Evolutionary conservation across 1,284 basidiomycete species (phyloP), one percentile per base, ranked within the genome.

Genomic region (Microstroma glucosiphilum): DNA sequence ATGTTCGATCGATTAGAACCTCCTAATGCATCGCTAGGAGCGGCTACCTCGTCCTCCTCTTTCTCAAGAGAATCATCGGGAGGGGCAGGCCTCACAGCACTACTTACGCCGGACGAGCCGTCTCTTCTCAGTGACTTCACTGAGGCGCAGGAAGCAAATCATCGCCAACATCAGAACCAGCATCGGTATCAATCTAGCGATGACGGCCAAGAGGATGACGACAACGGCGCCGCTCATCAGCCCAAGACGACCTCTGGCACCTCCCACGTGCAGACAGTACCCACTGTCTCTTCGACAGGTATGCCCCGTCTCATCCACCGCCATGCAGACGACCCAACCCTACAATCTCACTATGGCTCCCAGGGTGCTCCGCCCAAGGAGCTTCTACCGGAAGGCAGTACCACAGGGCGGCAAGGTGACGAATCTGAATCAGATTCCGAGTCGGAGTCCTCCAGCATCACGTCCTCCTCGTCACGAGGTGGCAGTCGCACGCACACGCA

Each of bases 231-330:
- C 8, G 21, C 51, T 6, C 51, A 54, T 21, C 21, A 54, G 17
- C 51, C 51, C n/a, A 40, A 58, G 19, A 48, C 55, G n/a, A 48
- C 37, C 2, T 43, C 26, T 40, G 53, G 43, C 19, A 56, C 15
- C 13, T 43, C 19, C 2, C 58, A 55, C 30, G 56, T n/a, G 37
- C 67, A 73, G 15, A 67, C 69, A 0, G 49, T 68, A 1, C 68
- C 72, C 0, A 71, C 72, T 15, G 70, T 66, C n/a, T 71, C 69
- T 0, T 69, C 72, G 0, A 70, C 69, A 1, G 72, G 72, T 2
- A 72, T 72, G 68, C 72, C 72, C 0, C 56, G 71, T 12, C 4
- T 48, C 17, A 60, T 74, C 60, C 46, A 73, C 41, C 60, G 72
- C 6, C 65, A 69, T 46, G 68, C 63, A 15, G 67, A 69, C 30